Evolutionary conservation across 192 early-diverging fungal genomes (phyloP).

Genomic region (Podila horticola): DNA sequence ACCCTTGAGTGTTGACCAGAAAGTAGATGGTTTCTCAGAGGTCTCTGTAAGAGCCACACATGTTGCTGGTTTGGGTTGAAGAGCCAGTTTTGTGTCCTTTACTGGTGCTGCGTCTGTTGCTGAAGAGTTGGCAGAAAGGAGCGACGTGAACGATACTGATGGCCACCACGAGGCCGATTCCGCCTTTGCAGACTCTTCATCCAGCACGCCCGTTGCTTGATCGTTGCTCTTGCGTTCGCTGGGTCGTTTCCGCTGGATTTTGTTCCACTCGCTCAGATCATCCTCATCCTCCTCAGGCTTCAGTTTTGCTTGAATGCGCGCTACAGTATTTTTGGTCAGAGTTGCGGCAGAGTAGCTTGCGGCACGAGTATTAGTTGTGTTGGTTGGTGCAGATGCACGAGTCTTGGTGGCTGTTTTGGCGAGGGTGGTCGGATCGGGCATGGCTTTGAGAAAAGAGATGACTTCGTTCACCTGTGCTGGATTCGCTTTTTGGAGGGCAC

Average conservation of each 20-base stretch:
- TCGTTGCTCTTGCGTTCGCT: constrained; percentile 42
- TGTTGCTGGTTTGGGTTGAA: not conserved
- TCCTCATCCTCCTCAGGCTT: constrained; percentile 6
- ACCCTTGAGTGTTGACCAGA: constrained; percentile 6
- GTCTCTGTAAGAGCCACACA: too few relatives aligned
- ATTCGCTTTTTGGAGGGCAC: constrained; percentile 27
- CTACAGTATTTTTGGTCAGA: not conserved
- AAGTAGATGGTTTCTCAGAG: not conserved
- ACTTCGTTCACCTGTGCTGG: constrained; percentile 39
- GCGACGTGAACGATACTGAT: not conserved
- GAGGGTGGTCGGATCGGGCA: constrained; percentile 36
- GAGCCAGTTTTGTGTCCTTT: not conserved
- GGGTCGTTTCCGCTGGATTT: constrained; percentile 16
- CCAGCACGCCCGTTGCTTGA: constrained; percentile 24
- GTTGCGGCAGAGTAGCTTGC: not conserved
- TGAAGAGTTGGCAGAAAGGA: not conserved
- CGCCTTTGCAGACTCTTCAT: constrained; percentile 10
- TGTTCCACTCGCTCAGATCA: constrained; percentile 36
- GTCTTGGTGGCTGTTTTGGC: not conserved
- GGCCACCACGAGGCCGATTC: constrained; percentile 4
- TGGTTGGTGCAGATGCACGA: not conserved
- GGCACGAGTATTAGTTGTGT: not conserved
- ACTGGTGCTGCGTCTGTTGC: not conserved
- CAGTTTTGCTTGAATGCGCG: constrained; percentile 6
- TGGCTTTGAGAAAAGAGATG: constrained; percentile 35